A percentile compares a stretch with the other conserved stretches of the same genome.
phyloP scores from a whole-genome alignment of 495 filamentous ascomycete genomes.

The Geoglossum glabrum region DNA sequence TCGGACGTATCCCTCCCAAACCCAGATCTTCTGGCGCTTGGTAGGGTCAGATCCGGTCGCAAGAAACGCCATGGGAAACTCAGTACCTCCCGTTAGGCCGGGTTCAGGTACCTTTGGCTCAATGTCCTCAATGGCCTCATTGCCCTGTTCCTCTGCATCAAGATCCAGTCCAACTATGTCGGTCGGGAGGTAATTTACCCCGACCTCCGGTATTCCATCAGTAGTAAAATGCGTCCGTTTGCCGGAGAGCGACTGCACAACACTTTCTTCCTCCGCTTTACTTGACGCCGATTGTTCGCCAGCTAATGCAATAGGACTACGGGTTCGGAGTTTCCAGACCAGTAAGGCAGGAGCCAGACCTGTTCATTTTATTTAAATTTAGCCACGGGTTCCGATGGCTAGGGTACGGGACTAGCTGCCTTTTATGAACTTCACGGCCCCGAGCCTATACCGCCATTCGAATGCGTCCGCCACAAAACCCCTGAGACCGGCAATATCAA shows the following conservation, averaged over 20 bases:
- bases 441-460: slow-evolving; percentile 59
- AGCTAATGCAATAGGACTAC: slow-evolving; percentile 22
- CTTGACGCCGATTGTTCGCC: background rate
- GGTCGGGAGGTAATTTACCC: slow-evolving; percentile 54
- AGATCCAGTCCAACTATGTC: slow-evolving; percentile 64
- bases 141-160: slow-evolving; percentile 19
- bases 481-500: slow-evolving; percentile 49
- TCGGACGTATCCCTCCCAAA: slow-evolving; percentile 50
- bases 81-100: background rate
- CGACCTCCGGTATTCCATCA: slow-evolving; percentile 54
- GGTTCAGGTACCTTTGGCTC: background rate
- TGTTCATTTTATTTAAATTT: slow-evolving; percentile 15
- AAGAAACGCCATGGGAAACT: background rate
- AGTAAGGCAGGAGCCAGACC: background rate
- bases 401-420: slow-evolving; percentile 16
- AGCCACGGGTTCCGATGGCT: slow-evolving; percentile 10
- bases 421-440: slow-evolving; percentile 68
- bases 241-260: slow-evolving; percentile 43
- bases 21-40: slow-evolving; percentile 47
- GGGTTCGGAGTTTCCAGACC: slow-evolving; percentile 7
- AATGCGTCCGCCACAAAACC: slow-evolving; percentile 60
- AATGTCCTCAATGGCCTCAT: background rate
- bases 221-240: slow-evolving; percentile 48
- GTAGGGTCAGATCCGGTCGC: slow-evolving; percentile 31
- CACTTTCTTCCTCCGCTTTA: background rate